Conservation (phyloP, 345 rosid genomes). For the Eucalyptus curtisii region DNA sequence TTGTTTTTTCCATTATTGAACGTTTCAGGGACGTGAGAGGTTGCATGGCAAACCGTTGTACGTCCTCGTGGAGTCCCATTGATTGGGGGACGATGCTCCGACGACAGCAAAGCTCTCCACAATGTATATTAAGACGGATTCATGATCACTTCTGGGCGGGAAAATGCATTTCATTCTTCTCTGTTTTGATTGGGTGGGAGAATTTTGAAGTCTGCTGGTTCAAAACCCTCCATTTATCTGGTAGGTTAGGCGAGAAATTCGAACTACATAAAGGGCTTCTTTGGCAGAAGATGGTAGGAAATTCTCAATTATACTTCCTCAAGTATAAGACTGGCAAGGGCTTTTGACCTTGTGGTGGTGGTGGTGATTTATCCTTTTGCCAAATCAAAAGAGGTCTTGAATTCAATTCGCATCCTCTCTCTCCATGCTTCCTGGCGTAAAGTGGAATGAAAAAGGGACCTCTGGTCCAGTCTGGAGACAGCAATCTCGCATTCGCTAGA, state of each 20-base stretch:
- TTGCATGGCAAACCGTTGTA: constrained; percentile 47
- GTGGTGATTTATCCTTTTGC: neutral
- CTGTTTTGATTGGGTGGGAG: neutral
- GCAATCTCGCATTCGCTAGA: neutral
- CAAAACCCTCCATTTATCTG: neutral
- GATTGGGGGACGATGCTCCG: neutral
- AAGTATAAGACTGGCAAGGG: neutral
- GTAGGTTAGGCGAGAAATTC: neutral
- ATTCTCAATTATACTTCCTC: neutral
- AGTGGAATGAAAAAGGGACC: neutral
- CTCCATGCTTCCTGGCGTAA: neutral
- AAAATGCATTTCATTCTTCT: neutral
- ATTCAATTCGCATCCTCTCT: neutral
- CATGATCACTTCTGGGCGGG: neutral
- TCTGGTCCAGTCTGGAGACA: neutral
- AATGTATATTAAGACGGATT: neutral
- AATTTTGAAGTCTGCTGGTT: neutral
- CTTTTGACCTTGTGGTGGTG: neutral
- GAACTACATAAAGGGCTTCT: neutral
- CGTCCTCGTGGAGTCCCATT: constrained; percentile 56
- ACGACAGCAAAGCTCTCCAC: neutral
- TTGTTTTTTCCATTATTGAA: neutral
- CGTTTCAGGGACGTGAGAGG: constrained; percentile 51
- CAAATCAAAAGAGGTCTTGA: neutral
- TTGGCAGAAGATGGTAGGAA: neutral